Base-by-base conservation (phyloP, 257 asterid species). In the Striga asiatica region DNA sequence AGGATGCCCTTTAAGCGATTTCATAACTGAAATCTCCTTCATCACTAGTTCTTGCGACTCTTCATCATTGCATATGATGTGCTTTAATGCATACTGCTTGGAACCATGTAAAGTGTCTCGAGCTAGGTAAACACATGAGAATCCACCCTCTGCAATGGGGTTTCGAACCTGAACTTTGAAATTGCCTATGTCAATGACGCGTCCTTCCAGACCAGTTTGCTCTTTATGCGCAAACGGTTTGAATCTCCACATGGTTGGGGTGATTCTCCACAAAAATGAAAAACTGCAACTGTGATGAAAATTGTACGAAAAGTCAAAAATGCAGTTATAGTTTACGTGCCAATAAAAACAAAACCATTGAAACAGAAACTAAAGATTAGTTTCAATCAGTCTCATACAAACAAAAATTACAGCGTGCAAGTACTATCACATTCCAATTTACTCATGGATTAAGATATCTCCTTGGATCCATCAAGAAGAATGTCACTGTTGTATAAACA, bases 121-220 rank as follows among this genome's bases (percentile, higher is more conserved):
- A 52, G 93, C 97, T 51, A 76, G 65, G 69, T 87, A 88, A 67
- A 92, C 99, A 65, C 81, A 78, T 45, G 99, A 92, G 79, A 92
- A 92, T 66, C 97, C 97, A 54, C 99, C 99, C 77, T 88, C 99
- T 10, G 97, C 97, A 51, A 92, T 84, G 50, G 61, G 80, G 73
- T 82, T 92, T 28, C 86, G 83, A 54, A 92, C 81, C 58, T 84
- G 93, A 67, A 92, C 77, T 76, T 92, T 92, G 74, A 80, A 73
- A 73, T 60, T 81, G 50, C 93, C 88, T 17, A 92, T 76, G 74
- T 92, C 99, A 53, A 92, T 73, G 60, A 71, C 61, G 19, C 97
- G 99, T 32, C 95, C 96, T 71, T 92, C 99, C 64, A 92, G 93
- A 68, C 99, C 99, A 54, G 75, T 71, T 66, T 78, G 95, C 56